Conservation (phyloP, 176 grass and related monocot genomes). For the Ensete ventricosum region DNA sequence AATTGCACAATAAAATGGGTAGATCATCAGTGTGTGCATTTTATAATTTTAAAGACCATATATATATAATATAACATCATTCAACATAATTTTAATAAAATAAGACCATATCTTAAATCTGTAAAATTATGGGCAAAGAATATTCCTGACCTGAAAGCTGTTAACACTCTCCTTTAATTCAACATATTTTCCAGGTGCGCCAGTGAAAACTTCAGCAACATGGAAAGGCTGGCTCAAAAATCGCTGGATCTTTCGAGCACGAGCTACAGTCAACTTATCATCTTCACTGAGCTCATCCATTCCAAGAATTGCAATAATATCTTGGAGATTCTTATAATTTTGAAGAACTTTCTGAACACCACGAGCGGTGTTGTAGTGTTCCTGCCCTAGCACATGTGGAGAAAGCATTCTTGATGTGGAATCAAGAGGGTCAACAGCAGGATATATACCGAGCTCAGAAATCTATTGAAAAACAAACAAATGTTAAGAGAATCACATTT, state of each 20-base stretch:
- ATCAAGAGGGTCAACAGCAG: conserved; percentile 28
- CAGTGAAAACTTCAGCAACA: conserved; percentile 30
- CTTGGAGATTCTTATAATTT: conserved; percentile 25
- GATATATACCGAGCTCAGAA: conserved; percentile 27
- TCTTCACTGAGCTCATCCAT: conserved; percentile 35
- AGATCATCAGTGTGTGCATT: no score
- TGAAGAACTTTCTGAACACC: conserved; percentile 29
- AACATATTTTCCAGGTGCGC: conserved; percentile 16
- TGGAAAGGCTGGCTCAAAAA: conserved; percentile 26
- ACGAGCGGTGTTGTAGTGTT: conserved; percentile 27
- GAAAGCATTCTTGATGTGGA: conserved; percentile 35
- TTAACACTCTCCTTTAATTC: conserved; percentile 13
- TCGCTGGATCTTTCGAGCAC: conserved; percentile 28
- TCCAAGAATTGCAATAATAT: conserved; percentile 25
- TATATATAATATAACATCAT: no score
- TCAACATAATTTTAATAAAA: no score
- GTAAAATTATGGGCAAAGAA: background rate
- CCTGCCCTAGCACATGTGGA: conserved; percentile 24
- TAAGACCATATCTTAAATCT: background rate
- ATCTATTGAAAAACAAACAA: conserved; percentile 13
- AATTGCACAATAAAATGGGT: no score
- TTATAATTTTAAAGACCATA: no score
- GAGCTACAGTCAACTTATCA: conserved; percentile 28
- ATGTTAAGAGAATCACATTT: background rate
- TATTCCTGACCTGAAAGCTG: conserved; percentile 7